Evolutionary conservation across 2,329 filamentous ascomycete genomes (phyloP), one percentile per base, ranked within the genome.

Genomic region (Tolypocladium ovalisporum): DNA sequence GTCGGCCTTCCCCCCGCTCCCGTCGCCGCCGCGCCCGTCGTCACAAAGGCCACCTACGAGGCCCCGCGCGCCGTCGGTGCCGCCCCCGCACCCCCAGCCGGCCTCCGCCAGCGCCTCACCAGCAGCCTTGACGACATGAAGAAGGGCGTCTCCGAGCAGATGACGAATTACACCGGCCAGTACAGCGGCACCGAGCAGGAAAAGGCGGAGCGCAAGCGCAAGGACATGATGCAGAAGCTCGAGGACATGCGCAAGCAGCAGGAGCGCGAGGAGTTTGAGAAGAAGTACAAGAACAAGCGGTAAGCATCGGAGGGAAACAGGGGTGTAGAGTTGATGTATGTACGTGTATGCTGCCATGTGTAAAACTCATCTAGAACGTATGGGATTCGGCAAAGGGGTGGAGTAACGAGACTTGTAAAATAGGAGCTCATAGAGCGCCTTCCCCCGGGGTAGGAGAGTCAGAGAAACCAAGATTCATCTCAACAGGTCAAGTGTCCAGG

Each of bases 191-290:
- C 66, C 1, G 67, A 69, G 24, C 56, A 67, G 57, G 70, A 74
- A 44, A 67, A 70, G 54, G 68, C 70, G 1, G 71, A 70, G 63
- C 65, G 67, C 62, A 67, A 68, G 60, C 69, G 71, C 56, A 67
- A 64, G 60, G 67, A 74, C 40, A 60, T 67, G 56, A 59, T 73
- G 17, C 65, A 65, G 44, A 68, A 71, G 65, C 60, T 73, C 10
- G 73, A 75, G 63, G 60, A 67, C 15, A 68, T 67, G 64, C 66
- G 71, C 27, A 64, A 63, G 54, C 63, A 72, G 61, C 67, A 73
- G 59, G 68, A 72, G 61, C 65, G 70, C 3, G 67, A 71, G 19
- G 69, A 72, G 60, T 73, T 73, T 57, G 70, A 75, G 47, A 72
- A 68, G 59, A 75, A 76, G 65, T 76, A 74, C 67, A 71, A 73